Conservation (phyloP, 495 filamentous ascomycete genomes). For the Glutinoglossum americanum region DNA sequence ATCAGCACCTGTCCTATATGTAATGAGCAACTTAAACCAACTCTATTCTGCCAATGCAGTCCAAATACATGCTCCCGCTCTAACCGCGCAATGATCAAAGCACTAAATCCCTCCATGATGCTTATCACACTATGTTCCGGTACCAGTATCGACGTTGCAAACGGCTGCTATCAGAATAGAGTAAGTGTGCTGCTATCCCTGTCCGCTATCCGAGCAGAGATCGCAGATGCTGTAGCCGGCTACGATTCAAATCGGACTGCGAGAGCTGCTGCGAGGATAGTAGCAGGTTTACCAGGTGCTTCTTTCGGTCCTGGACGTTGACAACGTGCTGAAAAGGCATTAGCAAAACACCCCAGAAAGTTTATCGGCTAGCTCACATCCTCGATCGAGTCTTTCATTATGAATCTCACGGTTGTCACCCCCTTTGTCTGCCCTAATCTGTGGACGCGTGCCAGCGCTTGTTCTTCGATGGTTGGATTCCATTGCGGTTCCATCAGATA, state of each 20-base stretch:
- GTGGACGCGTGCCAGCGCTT: slow-evolving; percentile 15
- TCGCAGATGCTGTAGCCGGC: not conserved
- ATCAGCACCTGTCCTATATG: too few relatives aligned
- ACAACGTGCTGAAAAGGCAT: not conserved
- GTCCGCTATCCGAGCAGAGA: not conserved
- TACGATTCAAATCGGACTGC: not conserved
- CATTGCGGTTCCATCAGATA: slow-evolving; percentile 17
- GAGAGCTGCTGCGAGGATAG: not conserved
- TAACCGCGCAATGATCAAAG: too few relatives aligned
- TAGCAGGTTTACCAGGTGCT: not conserved
- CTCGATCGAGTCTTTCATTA: slow-evolving; percentile 15
- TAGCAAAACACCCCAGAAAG: not conserved
- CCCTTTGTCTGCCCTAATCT: slow-evolving; percentile 14
- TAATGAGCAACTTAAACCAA: too few relatives aligned
- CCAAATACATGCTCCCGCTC: too few relatives aligned
- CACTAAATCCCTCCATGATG: too few relatives aligned
- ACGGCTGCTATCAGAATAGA: too few relatives aligned
- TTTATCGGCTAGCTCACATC: slow-evolving; percentile 3
- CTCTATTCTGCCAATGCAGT: too few relatives aligned
- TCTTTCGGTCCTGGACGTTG: not conserved
- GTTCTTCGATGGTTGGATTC: slow-evolving; percentile 17
- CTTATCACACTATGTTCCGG: too few relatives aligned
- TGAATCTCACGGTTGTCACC: slow-evolving; percentile 12
- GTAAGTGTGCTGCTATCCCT: too few relatives aligned
- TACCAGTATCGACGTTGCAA: too few relatives aligned